Conservation (phyloP, 352 stramenopile species). For the Hyaloperonospora brassicae region DNA sequence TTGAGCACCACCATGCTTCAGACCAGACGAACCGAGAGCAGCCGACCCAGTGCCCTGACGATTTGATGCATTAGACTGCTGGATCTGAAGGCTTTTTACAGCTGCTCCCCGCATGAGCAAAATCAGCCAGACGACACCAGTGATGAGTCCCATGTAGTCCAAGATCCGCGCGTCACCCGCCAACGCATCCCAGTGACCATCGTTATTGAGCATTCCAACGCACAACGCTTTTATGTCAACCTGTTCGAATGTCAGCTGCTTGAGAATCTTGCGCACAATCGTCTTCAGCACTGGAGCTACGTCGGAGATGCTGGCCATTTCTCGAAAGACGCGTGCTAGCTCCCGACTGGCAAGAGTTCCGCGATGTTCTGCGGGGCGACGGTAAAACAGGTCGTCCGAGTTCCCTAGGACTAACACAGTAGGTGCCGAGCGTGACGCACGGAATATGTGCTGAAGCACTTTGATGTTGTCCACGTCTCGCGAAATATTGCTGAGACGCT, state of each 20-base stretch:
- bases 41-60: constrained; percentile 29
- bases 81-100: constrained; percentile 83
- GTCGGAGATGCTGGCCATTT: constrained; percentile 65
- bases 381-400: constrained; percentile 58
- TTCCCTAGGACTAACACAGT: constrained; percentile 26
- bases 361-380: constrained; percentile 38
- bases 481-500: constrained; percentile 76
- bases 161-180: constrained; percentile 51
- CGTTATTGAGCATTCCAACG: constrained; percentile 66
- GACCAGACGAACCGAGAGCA: constrained; percentile 26
- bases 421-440: constrained; percentile 37
- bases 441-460: constrained; percentile 84
- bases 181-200: constrained; percentile 63
- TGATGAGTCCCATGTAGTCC: constrained; percentile 76
- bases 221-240: constrained; percentile 77
- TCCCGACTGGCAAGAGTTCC: constrained; percentile 61
- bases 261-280: constrained; percentile 78
- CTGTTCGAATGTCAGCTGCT: constrained; percentile 74
- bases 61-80: constrained; percentile 47
- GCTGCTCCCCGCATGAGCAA: constrained; percentile 67
- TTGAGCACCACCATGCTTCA: constrained; percentile 47
- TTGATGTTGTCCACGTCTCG: constrained; percentile 87
- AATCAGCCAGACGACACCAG: constrained; percentile 65
- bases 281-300: constrained; percentile 77
- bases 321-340: constrained; percentile 68